Evolutionary conservation across 73 alveolate species (phyloP).

Genomic region (Uronychia setigera): DNA sequence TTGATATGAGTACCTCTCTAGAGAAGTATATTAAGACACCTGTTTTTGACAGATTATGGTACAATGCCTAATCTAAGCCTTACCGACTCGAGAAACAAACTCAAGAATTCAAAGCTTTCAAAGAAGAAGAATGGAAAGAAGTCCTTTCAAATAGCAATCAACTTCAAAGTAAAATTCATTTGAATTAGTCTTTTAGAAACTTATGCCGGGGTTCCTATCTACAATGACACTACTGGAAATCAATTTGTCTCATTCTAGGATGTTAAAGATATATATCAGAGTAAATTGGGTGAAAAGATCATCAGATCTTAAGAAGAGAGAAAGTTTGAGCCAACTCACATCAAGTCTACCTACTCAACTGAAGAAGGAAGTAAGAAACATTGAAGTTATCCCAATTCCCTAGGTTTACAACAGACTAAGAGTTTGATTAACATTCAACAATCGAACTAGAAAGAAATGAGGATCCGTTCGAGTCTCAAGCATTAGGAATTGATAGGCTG

Average conservation of each 20-base stretch:
- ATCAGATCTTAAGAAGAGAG: too few relatives aligned
- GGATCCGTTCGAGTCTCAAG: too few relatives aligned
- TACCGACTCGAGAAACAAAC: background rate
- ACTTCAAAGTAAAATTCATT: background rate
- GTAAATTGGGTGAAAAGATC: background rate
- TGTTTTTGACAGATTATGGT: background rate
- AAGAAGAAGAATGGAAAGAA: background rate
- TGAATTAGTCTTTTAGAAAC: background rate
- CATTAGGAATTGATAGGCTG: too few relatives aligned
- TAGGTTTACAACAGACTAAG: too few relatives aligned
- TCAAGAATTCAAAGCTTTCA: background rate
- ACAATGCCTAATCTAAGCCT: background rate
- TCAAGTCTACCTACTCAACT: too few relatives aligned
- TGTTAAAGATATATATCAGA: too few relatives aligned
- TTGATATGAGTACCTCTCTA: too few relatives aligned
- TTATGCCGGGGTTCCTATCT: background rate
- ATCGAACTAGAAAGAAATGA: too few relatives aligned
- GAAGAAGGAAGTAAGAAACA: too few relatives aligned
- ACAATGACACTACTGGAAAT: background rate
- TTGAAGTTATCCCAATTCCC: too few relatives aligned
- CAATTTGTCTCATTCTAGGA: background rate
- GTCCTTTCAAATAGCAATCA: background rate
- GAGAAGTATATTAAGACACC: background rate
- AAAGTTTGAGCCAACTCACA: too few relatives aligned
- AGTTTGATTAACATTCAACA: too few relatives aligned